Evolutionary conservation across 768 basidiomycete genomes (phyloP).

Genomic region (Podaxis rugospora): DNA sequence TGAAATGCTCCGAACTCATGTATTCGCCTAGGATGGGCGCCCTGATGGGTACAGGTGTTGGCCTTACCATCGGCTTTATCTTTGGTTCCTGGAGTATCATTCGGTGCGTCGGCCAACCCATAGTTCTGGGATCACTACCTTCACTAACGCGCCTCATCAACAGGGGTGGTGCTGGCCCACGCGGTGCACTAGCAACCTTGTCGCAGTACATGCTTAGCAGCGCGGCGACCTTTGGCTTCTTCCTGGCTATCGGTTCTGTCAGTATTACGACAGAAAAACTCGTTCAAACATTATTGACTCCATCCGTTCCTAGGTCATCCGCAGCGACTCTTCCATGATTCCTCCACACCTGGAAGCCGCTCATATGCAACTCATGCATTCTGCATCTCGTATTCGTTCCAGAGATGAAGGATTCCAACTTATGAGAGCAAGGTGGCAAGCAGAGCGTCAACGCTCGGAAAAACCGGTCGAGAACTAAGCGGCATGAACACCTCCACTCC

Average conservation of each 20-base stretch:
- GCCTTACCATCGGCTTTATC: slow-evolving; percentile 95
- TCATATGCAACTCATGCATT: slow-evolving; percentile 51
- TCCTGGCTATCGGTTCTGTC: slow-evolving; percentile 92
- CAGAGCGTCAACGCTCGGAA: slow-evolving; percentile 41
- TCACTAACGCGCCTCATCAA: slow-evolving; percentile 3
- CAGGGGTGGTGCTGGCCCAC: slow-evolving; percentile 87
- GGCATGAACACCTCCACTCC: neutral
- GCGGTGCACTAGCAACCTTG: slow-evolving; percentile 85
- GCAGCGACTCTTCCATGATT: slow-evolving; percentile 63
- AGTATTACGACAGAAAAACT: slow-evolving; percentile 17
- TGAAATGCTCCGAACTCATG: neutral
- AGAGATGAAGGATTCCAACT: slow-evolving; percentile 64
- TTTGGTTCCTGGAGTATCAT: slow-evolving; percentile 93
- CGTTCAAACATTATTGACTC: slow-evolving; percentile 8
- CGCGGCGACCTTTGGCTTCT: slow-evolving; percentile 95
- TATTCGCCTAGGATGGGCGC: slow-evolving; percentile 74
- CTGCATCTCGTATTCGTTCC: slow-evolving; percentile 50
- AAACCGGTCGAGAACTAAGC: slow-evolving; percentile 11
- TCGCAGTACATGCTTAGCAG: slow-evolving; percentile 99
- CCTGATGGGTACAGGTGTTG: slow-evolving; percentile 89
- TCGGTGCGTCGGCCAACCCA: slow-evolving; percentile 45
- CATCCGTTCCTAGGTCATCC: slow-evolving; percentile 65
- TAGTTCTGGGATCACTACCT: neutral
- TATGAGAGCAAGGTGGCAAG: slow-evolving; percentile 74
- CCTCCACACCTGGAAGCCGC: slow-evolving; percentile 62